Evolutionary conservation across 1,139 yeast genomes (phyloP).

Genomic region (Geotrichum fermentans): DNA sequence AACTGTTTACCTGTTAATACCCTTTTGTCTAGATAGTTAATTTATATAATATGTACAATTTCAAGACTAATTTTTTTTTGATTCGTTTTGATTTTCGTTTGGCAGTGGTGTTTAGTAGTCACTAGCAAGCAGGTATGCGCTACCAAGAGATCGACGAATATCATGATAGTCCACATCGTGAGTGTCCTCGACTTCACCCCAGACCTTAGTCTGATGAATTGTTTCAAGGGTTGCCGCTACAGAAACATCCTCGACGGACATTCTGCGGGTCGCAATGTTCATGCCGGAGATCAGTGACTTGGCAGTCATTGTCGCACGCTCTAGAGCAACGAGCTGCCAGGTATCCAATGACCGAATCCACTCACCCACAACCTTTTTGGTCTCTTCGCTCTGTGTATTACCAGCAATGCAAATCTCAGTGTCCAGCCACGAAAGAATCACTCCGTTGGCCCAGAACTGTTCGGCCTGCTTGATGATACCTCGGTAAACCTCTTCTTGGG

Average conservation of each 20-base stretch:
- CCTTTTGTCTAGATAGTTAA: too few species aligned
- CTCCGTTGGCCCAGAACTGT: conserved; percentile 46
- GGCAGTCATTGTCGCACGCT: conserved; percentile 76
- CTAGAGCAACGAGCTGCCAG: conserved; percentile 83
- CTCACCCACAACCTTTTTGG: conserved; percentile 56
- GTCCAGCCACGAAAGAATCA: conserved; percentile 59
- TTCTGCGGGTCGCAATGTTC: conserved; percentile 37
- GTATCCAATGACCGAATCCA: conserved; percentile 62
- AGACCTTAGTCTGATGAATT: conserved; percentile 73
- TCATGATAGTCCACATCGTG: conserved; percentile 95
- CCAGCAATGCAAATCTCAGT: conserved; percentile 84
- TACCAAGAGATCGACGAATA: conserved; percentile 70
- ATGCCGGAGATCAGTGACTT: conserved; percentile 76
- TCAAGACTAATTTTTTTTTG: not conserved
- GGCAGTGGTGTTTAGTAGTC: conserved; percentile 4
- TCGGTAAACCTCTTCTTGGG: conserved; percentile 68
- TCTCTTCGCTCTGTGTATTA: conserved; percentile 59
- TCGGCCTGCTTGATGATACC: conserved; percentile 72
- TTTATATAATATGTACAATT: not conserved
- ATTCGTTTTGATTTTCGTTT: not conserved
- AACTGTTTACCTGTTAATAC: conserved; percentile 24
- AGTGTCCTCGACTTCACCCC: conserved; percentile 99
- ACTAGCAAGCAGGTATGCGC: conserved; percentile 65
- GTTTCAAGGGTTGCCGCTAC: conserved; percentile 77
- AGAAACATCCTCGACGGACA: conserved; percentile 64